Evolutionary conservation across 1,284 basidiomycete genomes (phyloP).

Genomic region (Tilletia indica): DNA sequence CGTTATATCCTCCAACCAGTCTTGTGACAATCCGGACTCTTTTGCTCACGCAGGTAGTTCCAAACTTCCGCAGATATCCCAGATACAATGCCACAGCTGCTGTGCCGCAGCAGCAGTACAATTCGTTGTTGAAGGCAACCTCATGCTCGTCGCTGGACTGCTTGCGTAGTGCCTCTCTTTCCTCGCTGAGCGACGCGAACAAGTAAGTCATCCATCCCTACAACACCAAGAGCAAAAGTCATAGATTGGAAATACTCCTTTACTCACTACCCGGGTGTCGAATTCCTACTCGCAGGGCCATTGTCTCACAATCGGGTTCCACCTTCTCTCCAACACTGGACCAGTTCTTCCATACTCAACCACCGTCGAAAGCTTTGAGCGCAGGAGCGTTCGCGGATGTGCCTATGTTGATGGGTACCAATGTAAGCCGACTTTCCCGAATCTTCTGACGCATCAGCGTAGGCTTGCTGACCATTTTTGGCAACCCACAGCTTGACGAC

Average conservation of each 20-base stretch:
- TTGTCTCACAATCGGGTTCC: no score
- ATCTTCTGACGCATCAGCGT: neutral
- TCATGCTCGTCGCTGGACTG: slow-evolving; percentile 2
- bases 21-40: neutral
- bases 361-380: neutral
- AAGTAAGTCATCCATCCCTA: neutral
- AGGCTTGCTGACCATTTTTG: neutral
- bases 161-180: neutral
- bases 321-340: slow-evolving; percentile 7
- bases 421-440: neutral
- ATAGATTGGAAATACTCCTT: no score
- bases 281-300: no score
- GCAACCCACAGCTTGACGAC: slow-evolving; percentile 1
- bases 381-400: neutral
- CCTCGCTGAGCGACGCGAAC: neutral
- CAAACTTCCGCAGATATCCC: neutral
- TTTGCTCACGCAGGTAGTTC: neutral
- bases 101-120: neutral
- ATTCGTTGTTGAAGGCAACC: neutral
- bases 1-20: no score
- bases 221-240: neutral
- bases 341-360: neutral
- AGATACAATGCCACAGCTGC: neutral
- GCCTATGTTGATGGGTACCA: slow-evolving; percentile 3
- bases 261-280: no score